Base-by-base conservation (phyloP, 1,284 basidiomycete species). In the Caloboletus inedulis region DNA sequence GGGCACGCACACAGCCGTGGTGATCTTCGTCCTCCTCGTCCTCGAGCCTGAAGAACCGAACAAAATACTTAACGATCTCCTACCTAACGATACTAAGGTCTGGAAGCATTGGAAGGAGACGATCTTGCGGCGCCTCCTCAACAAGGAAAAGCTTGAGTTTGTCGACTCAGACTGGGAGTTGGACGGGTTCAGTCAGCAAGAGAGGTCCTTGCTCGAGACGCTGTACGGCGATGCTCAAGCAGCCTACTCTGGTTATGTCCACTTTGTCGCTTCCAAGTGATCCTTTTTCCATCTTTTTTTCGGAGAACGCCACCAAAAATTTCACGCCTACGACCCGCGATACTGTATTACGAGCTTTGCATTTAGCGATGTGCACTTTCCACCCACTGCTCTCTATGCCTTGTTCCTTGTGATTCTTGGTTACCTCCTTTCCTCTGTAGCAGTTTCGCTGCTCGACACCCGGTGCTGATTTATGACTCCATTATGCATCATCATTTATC, bases 31-130 rank as follows among this genome's bases (percentile, higher is more conserved):
- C 13, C 57, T 72, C 31, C 62, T 69, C 19, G 57, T 61, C n/a
- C 52, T 71, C 18, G 53, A 56, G 13, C 51, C 67, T 2, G 50
- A 49, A 41, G 56, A 70, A 8, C 65, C 62, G 1, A 19, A 2
- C 6, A 66, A 56, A 41, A 35, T 70, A 0, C 57, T 67, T 1
- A 4, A 70, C 4, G 65, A 69, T 21, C 49, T 67, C 8, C 55
- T 67, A 13, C 64, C 68, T 1, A 69, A 66, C 5, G 66, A 66
- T 16, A 69, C 68, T 25, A 69, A 56, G 23, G 68, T 66, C 13
- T 69, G 64, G 68, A 69, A 13, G 34, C 52, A 37, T 14, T 67
- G 66, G 65, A 67, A 66, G 43, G 46, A 47, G 4, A 53, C 41
- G 3, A 18, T 66, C 13, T 35, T 62, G 25, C 42, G 33, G 3